Percentiles rank a stretch among this genome's conserved stretches.
These are phyloP conservation scores for Phaeosphaeria sp. DNA, from an alignment of 2,329 filamentous ascomycete genomes.

Conservation along the genomic window DNA sequence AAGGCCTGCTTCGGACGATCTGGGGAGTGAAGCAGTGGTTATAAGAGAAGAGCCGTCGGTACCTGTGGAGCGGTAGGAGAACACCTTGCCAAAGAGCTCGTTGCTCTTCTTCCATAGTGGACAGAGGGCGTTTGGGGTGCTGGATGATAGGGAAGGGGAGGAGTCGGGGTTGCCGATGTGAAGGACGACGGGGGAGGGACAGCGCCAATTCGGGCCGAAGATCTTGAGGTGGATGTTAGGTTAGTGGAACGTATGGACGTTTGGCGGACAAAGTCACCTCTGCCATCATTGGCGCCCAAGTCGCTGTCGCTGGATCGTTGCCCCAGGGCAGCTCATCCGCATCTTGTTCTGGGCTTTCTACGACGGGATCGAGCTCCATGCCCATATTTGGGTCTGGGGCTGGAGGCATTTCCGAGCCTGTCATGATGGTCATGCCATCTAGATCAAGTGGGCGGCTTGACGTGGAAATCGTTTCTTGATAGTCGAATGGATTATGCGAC, in stretches of 20 bases:
- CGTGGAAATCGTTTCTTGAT: slow-evolving; percentile 9
- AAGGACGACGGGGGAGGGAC: slow-evolving; percentile 38
- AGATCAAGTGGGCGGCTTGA: slow-evolving; percentile 29
- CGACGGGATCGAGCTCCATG: slow-evolving; percentile 20
- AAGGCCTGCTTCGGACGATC: slow-evolving; percentile 33
- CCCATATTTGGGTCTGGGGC: slow-evolving; percentile 8
- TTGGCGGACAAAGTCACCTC: slow-evolving; percentile 19
- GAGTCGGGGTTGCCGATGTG: slow-evolving; percentile 33
- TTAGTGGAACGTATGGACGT: neutral
- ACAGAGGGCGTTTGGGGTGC: slow-evolving; percentile 20
- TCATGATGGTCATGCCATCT: slow-evolving; percentile 42
- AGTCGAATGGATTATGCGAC: slow-evolving; percentile 18
- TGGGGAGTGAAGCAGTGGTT: slow-evolving; percentile 11
- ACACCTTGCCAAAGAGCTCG: slow-evolving; percentile 39
- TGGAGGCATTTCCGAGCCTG: slow-evolving; percentile 1
- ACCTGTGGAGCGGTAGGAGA: slow-evolving; percentile 18
- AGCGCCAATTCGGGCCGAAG: slow-evolving; percentile 38
- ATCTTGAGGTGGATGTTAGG: slow-evolving; percentile 20
- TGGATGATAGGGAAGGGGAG: neutral
- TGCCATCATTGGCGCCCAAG: slow-evolving; percentile 38
- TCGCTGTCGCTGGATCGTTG: slow-evolving; percentile 26
- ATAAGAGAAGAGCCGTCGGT: neutral
- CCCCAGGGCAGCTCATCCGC: slow-evolving; percentile 19
- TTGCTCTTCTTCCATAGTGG: slow-evolving; percentile 40
- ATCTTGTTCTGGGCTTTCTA: slow-evolving; percentile 14